Evolutionary conservation across 2,329 filamentous ascomycete species (phyloP), one percentile per base, ranked within the genome.

Genomic region (Fusarium torulosum): DNA sequence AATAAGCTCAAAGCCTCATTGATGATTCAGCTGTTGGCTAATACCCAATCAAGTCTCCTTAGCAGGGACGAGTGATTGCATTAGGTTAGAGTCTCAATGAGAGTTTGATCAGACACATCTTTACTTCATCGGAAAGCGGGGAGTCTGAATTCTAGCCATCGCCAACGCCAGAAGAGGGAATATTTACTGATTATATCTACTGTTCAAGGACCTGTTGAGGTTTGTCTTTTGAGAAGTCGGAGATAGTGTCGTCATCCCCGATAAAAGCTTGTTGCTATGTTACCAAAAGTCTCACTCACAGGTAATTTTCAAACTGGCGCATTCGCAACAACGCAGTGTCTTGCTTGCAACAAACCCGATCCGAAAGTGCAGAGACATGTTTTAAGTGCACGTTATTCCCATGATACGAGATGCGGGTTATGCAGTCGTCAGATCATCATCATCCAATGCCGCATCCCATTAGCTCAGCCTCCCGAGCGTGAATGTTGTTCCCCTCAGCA

Each of bases 341-440:
- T 41, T 47, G 4, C 20, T 35, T 33, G 13, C 20, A 43, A 43
- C 20, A 46, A 33, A n/a, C 17, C 25, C 38, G 42, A 33, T 20
- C 27, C 49, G 13, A 25, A n/a, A 19, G 23, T 33, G 37, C 9
- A 44, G 33, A 44, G 13, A 40, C 19, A 23, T 40, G 21, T 29
- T 29, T 29, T 46, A 41, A 45, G 19, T 45, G 60, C 49, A 45
- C 29, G 56, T 58, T 66, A 56, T 57, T 46, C 37, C 27, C 60
- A 53, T 46, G 42, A 62, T 51, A 66, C 52, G 47, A 53, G 41
- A 9, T 25, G 13, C n/a, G 17, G 17, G 14, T n/a, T n/a, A 27
- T 21, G 33, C 51, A 42, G 51, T 47, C 55, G 65, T 67, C 58
- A 62, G 55, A 40, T 53, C 41, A 52, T 54, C 66, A 68, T 69